phyloP scores from a whole-genome alignment of 441 rosid genomes.

The Aquilaria agallochum region DNA sequence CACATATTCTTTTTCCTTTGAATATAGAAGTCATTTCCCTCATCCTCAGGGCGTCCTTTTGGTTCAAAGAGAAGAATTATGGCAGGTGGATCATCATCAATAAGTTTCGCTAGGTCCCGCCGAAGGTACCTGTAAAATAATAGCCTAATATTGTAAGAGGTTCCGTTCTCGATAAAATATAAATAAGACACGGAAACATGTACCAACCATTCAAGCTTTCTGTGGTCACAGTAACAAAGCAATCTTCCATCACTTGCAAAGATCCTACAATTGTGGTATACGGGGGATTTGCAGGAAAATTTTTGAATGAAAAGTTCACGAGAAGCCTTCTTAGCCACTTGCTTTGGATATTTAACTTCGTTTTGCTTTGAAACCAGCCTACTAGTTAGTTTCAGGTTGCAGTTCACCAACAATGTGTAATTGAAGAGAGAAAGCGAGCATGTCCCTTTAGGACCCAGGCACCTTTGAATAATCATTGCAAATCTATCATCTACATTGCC shows the following conservation, averaged over 20 bases:
- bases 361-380: slow-evolving; percentile 44
- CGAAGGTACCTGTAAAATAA: slow-evolving; percentile 61
- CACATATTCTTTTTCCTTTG: slow-evolving; percentile 94
- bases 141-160: slow-evolving; percentile 13
- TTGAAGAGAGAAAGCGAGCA: slow-evolving; percentile 73
- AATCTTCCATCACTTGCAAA: slow-evolving; percentile 88
- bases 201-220: slow-evolving; percentile 90
- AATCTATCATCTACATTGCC: slow-evolving; percentile 40
- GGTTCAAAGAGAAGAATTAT: slow-evolving; percentile 94
- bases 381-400: slow-evolving; percentile 36
- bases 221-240: slow-evolving; percentile 89
- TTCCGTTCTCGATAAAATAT: slow-evolving; percentile 7
- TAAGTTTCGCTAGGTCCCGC: slow-evolving; percentile 77
- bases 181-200: slow-evolving; percentile 12
- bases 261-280: slow-evolving; percentile 92
- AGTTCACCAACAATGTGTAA: slow-evolving; percentile 56
- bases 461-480: slow-evolving; percentile 48
- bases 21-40: slow-evolving; percentile 90
- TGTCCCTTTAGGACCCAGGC: slow-evolving; percentile 70
- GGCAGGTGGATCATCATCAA: slow-evolving; percentile 78
- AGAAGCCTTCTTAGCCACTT: slow-evolving; percentile 66
- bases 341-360: slow-evolving; percentile 47
- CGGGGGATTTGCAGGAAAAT: slow-evolving; percentile 97
- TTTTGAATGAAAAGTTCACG: slow-evolving; percentile 80
- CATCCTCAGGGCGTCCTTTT: slow-evolving; percentile 97